Evolutionary conservation across 2,329 filamentous ascomycete species (phyloP).

Genomic region (Macrophomina phaseolina): DNA sequence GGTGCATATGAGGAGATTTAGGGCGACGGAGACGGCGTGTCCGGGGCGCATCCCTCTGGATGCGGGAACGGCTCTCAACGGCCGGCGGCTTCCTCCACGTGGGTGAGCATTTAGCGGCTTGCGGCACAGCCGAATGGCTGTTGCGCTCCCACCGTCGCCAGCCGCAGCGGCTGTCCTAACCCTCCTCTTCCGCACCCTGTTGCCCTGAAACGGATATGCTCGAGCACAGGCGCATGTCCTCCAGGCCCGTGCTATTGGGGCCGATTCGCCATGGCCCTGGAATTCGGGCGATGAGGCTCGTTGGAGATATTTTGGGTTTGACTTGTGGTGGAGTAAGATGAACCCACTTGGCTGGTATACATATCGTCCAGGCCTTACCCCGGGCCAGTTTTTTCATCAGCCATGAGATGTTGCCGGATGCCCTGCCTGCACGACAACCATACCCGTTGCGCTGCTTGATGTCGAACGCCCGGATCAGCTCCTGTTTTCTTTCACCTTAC

Average conservation of each 20-base stretch:
- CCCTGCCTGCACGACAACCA: background rate
- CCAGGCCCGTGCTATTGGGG: slow-evolving; percentile 24
- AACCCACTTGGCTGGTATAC: background rate
- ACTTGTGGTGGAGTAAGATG: background rate
- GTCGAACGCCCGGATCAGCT: background rate
- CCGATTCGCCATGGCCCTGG: slow-evolving; percentile 12
- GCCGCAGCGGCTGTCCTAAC: slow-evolving; percentile 4
- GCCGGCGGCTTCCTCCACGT: slow-evolving; percentile 16
- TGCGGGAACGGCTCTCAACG: slow-evolving; percentile 14
- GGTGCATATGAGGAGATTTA: background rate
- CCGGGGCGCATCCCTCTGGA: slow-evolving; percentile 21
- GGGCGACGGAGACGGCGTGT: slow-evolving; percentile 22
- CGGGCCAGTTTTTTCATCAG: slow-evolving; percentile 1
- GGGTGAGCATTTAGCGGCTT: slow-evolving; percentile 25
- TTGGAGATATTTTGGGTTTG: slow-evolving; percentile 26
- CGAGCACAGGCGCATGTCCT: background rate
- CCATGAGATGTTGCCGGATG: background rate
- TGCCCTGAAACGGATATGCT: slow-evolving; percentile 12
- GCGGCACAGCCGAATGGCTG: slow-evolving; percentile 24
- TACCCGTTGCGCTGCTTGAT: background rate
- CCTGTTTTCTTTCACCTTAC: background rate
- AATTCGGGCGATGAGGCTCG: slow-evolving; percentile 25
- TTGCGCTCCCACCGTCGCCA: background rate
- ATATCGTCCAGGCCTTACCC: background rate
- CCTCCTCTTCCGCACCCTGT: slow-evolving; percentile 1